Base-by-base conservation (phyloP, 2,329 filamentous ascomycete genomes). In the Diaporthe capsici region DNA sequence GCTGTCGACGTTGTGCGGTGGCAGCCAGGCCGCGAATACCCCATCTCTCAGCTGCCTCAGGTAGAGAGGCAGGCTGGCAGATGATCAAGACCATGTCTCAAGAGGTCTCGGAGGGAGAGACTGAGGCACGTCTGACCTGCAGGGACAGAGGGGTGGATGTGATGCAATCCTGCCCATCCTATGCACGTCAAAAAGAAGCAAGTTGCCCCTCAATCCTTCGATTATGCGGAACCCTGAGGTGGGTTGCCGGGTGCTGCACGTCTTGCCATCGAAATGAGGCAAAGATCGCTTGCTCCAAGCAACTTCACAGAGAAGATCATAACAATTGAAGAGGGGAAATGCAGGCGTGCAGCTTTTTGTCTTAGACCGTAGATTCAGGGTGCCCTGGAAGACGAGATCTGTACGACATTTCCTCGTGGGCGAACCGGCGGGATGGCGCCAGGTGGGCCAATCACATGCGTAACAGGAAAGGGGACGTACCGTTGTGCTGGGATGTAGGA, bases 181-280 rank as follows among this genome's bases (percentile, higher is more conserved):
- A 39, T 53, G 31, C 65, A 28, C 1, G 65, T 37, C 3, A 20
- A 37, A 51, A 42, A 25, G 28, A 68, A 55, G 65, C 47, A 55
- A 55, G 49, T 8, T 70, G 34, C 49, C 65, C 34, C 65, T 55
- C 65, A 70, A 55, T 70, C 65, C 65, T 70, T 70, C 65, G 65
- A n/a, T 15, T 25, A 49, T 39, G 22, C 20, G 44, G 47, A 53
- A 49, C 65, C 65, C 49, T 70, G 65, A 70, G 7, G 13, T 13
- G 15, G 34, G 25, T 7, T 53, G 31, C 7, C 15, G 8, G 47
- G n/a, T 15, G 1, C 22, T 53, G 65, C 65, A 22, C 4, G 9
- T 42, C 31, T 53, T 2, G 4, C 31, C 22, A 39, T 9, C 9
- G 22, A 28, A 4, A 60, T 15, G 1, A 5, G 13, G 65, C 34